A percentile compares a stretch with the other conserved stretches of the same genome.
Conservation (phyloP, 805 yeast genomes). For the Candida yuanshanica region DNA sequence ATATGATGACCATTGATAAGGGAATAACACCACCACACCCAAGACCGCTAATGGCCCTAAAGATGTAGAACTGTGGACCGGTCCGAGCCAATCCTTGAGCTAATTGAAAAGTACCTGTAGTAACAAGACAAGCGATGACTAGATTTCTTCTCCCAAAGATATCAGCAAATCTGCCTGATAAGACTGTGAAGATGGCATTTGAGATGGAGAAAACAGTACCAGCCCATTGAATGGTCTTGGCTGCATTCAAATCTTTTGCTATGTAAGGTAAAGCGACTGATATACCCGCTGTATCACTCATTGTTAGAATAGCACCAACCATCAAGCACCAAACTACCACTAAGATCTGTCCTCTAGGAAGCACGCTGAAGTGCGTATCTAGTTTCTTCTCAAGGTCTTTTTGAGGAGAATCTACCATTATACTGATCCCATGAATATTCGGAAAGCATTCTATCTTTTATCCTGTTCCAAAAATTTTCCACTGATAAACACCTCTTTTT, state of each 20-base stretch:
- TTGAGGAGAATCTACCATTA: background rate
- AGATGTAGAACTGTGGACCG: constrained; percentile 41
- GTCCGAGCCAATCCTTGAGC: constrained; percentile 43
- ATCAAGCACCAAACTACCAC: constrained; percentile 1
- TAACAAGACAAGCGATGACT: constrained; percentile 32
- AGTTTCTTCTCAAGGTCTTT: constrained; percentile 5
- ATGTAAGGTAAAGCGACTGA: constrained; percentile 44
- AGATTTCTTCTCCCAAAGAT: constrained; percentile 48
- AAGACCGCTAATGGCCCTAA: constrained; percentile 40
- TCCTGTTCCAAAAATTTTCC: background rate
- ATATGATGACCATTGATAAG: constrained; percentile 44
- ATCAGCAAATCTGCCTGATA: constrained; percentile 50
- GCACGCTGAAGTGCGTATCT: constrained; percentile 4
- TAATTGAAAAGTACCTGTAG: constrained; percentile 39
- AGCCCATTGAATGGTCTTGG: constrained; percentile 51
- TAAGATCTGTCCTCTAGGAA: constrained; percentile 1
- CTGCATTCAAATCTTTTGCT: constrained; percentile 39
- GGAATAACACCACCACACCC: constrained; percentile 52
- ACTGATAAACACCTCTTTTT: too few relatives aligned
- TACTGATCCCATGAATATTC: too few relatives aligned
- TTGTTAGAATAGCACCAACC: constrained; percentile 1
- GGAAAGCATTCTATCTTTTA: background rate
- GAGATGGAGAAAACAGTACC: constrained; percentile 50
- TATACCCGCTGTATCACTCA: constrained; percentile 40
- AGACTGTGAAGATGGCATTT: constrained; percentile 45